These are phyloP conservation scores for Beauveria varroae DNA, from an alignment of 2,329 filamentous ascomycete species.

Conservation along the genomic window DNA sequence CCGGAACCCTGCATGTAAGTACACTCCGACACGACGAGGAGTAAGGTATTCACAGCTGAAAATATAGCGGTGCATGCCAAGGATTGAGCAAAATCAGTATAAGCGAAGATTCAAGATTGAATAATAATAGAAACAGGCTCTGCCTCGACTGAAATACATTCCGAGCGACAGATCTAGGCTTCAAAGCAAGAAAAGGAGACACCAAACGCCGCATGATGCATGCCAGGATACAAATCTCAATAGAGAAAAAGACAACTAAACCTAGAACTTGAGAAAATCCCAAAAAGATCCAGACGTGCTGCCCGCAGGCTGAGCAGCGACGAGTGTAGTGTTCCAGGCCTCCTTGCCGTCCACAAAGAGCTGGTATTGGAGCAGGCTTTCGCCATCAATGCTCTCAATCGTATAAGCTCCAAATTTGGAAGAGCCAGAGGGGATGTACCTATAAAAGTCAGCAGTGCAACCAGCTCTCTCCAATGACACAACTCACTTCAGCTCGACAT, in stretches of 20 bases:
- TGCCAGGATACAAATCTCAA: neutral
- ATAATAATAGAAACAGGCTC: neutral
- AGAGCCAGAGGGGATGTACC: constrained; percentile 75
- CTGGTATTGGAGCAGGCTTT: constrained; percentile 69
- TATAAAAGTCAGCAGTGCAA: constrained; percentile 20
- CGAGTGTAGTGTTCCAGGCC: constrained; percentile 59
- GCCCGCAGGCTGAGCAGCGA: constrained; percentile 32
- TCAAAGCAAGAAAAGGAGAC: neutral
- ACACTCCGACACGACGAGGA: neutral
- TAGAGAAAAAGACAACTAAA: neutral
- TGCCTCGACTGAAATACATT: neutral
- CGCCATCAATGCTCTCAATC: constrained; percentile 59
- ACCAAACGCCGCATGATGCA: constrained; percentile 3
- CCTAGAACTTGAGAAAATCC: constrained; percentile 30
- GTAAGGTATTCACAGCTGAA: neutral
- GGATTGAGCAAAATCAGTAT: neutral
- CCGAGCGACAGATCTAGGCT: neutral
- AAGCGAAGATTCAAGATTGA: too few species aligned
- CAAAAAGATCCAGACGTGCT: constrained; percentile 33
- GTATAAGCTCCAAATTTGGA: constrained; percentile 74
- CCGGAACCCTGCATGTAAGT: neutral
- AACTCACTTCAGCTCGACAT: constrained; percentile 75
- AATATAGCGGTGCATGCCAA: neutral
- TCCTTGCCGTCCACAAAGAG: constrained; percentile 77
- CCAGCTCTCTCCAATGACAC: too few species aligned